These are phyloP conservation scores for Gossypium schwendimanii DNA, from an alignment of 441 rosid genomes.

Conservation along the genomic window DNA sequence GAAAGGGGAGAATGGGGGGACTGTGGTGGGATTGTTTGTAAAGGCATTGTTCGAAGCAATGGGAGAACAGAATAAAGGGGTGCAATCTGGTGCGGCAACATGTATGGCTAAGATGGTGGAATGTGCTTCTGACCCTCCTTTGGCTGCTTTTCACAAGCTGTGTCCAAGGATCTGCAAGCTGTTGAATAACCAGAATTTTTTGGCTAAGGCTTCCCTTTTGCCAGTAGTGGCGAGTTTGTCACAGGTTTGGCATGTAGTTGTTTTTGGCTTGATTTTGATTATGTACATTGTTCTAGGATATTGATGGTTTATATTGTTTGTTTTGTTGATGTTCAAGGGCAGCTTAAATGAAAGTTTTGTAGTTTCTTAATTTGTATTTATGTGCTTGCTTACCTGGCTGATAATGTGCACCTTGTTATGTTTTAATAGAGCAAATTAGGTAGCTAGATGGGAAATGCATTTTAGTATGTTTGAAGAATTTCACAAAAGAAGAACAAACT, in stretches of 20 bases:
- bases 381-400: neutral
- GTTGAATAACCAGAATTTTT: slow-evolving; percentile 67
- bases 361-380: neutral
- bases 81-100: slow-evolving; percentile 83
- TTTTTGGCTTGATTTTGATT: neutral
- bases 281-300: neutral
- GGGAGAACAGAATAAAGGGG: slow-evolving; percentile 92
- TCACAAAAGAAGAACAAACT: neutral
- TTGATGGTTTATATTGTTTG: slow-evolving; percentile 1
- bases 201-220: slow-evolving; percentile 75
- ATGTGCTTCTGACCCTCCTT: slow-evolving; percentile 50
- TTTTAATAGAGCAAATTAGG: neutral
- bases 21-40: slow-evolving; percentile 62
- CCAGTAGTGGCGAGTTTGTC: slow-evolving; percentile 71
- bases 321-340: neutral
- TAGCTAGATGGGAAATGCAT: neutral
- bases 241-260: slow-evolving; percentile 51
- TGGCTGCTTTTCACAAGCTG: slow-evolving; percentile 62
- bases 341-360: neutral
- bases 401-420: neutral
- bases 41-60: slow-evolving; percentile 87
- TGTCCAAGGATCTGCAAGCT: slow-evolving; percentile 86
- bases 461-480: neutral
- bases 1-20: slow-evolving; percentile 39
- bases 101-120: slow-evolving; percentile 94